Conservation (phyloP, 768 basidiomycete genomes). For the Naganishia kalamii region DNA sequence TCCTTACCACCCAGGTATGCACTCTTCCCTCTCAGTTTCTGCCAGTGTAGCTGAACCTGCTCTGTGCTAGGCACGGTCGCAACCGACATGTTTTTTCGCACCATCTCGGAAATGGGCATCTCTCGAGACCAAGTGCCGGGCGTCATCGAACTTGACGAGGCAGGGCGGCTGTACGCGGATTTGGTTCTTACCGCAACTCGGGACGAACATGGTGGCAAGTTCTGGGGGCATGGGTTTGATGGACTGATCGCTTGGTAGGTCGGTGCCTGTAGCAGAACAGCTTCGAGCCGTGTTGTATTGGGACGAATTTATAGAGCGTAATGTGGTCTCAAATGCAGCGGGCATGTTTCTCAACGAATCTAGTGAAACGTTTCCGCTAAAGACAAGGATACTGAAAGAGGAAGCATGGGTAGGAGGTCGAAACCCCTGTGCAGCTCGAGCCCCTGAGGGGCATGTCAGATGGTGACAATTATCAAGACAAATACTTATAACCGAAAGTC, state of each 20-base stretch:
- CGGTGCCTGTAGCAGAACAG: no score
- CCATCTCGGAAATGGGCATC: background rate
- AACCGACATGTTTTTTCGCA: slow-evolving; percentile 11
- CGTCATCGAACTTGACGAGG: background rate
- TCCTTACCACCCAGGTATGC: slow-evolving; percentile 6
- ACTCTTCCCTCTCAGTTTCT: background rate
- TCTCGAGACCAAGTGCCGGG: background rate
- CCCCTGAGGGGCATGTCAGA: no score
- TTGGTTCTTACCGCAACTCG: background rate
- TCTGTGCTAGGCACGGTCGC: background rate
- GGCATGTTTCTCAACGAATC: no score
- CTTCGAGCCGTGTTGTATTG: no score
- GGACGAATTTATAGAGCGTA: no score
- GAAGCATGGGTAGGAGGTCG: no score
- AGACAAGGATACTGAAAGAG: no score
- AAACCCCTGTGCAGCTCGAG: no score
- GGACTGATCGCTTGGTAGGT: background rate
- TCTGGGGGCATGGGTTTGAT: background rate
- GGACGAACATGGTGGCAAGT: background rate
- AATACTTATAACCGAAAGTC: no score
- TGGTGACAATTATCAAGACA: no score
- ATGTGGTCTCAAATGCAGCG: no score
- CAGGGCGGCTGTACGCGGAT: background rate
- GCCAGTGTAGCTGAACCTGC: background rate
- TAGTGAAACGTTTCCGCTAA: no score